phyloP scores from a whole-genome alignment of 2,329 filamentous ascomycete genomes.

The Aspergillus sp. region DNA sequence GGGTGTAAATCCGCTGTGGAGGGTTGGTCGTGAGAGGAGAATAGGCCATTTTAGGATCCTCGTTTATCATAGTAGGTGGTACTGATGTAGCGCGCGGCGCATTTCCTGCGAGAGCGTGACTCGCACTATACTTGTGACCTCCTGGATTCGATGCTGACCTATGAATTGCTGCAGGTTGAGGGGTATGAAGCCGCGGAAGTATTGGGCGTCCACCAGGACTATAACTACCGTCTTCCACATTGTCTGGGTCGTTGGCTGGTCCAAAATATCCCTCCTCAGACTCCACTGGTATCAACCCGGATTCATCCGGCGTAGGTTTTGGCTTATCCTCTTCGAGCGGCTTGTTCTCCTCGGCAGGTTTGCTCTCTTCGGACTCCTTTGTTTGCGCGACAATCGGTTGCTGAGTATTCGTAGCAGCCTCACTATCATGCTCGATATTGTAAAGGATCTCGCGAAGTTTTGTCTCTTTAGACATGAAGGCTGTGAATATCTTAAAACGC shows the following conservation, averaged over 20 bases:
- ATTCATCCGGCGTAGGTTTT: slow-evolving; percentile 23
- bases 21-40: slow-evolving; percentile 38
- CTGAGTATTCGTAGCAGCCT: slow-evolving; percentile 19
- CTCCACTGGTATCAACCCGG: slow-evolving; percentile 36
- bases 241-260: slow-evolving; percentile 14
- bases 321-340: slow-evolving; percentile 9
- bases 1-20: slow-evolving; percentile 44
- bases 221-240: slow-evolving; percentile 41
- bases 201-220: slow-evolving; percentile 57
- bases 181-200: slow-evolving; percentile 29
- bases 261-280: slow-evolving; percentile 20
- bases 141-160: slow-evolving; percentile 29
- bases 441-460: slow-evolving; percentile 50
- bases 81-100: slow-evolving; percentile 26
- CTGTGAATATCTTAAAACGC: slow-evolving; percentile 54
- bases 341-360: background rate
- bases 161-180: slow-evolving; percentile 19
- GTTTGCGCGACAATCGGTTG: slow-evolving; percentile 11
- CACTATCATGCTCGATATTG: slow-evolving; percentile 46
- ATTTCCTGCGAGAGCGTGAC: background rate
- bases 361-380: slow-evolving; percentile 10
- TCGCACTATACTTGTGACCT: slow-evolving; percentile 8
- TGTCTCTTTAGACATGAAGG: slow-evolving; percentile 50
- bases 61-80: slow-evolving; percentile 22
- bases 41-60: slow-evolving; percentile 21